Evolutionary conservation across 768 basidiomycete species (phyloP).

Genomic region (Lactarius pseudohatsudake): DNA sequence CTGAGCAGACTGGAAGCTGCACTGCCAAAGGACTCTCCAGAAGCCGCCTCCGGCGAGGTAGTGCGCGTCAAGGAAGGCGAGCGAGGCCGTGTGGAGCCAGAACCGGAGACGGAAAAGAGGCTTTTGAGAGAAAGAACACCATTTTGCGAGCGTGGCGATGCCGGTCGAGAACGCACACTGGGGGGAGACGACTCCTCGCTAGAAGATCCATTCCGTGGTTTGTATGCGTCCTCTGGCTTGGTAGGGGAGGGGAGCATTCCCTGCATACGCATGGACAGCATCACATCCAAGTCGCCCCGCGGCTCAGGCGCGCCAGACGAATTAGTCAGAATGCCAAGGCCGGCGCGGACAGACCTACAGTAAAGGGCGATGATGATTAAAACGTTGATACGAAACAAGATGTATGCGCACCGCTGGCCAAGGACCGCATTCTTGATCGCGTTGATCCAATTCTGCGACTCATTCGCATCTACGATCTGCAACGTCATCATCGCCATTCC

Average conservation of each 20-base stretch:
- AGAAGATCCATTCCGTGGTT: slow-evolving; percentile 10
- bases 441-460: slow-evolving; percentile 75
- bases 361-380: slow-evolving; percentile 18
- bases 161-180: slow-evolving; percentile 33
- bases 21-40: slow-evolving; percentile 58
- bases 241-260: slow-evolving; percentile 47
- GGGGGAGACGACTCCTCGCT: slow-evolving; percentile 25
- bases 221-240: slow-evolving; percentile 20
- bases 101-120: slow-evolving; percentile 47
- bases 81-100: slow-evolving; percentile 49
- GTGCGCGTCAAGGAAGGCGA: slow-evolving; percentile 47
- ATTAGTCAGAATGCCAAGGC: slow-evolving; percentile 50
- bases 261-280: slow-evolving; percentile 75
- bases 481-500: slow-evolving; percentile 67
- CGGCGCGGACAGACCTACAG: slow-evolving; percentile 66
- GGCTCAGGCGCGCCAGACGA: slow-evolving; percentile 54
- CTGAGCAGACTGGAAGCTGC: slow-evolving; percentile 55
- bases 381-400: not conserved
- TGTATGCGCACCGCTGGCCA: slow-evolving; percentile 55
- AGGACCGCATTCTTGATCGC: slow-evolving; percentile 72
- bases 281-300: slow-evolving; percentile 79
- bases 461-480: slow-evolving; percentile 58
- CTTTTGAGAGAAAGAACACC: slow-evolving; percentile 61
- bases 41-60: slow-evolving; percentile 36
- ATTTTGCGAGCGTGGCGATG: slow-evolving; percentile 28